Percentiles rank a stretch among this genome's conserved stretches.
phyloP scores from a whole-genome alignment of 345 rosid species.

The Rhodamnia argentea region DNA sequence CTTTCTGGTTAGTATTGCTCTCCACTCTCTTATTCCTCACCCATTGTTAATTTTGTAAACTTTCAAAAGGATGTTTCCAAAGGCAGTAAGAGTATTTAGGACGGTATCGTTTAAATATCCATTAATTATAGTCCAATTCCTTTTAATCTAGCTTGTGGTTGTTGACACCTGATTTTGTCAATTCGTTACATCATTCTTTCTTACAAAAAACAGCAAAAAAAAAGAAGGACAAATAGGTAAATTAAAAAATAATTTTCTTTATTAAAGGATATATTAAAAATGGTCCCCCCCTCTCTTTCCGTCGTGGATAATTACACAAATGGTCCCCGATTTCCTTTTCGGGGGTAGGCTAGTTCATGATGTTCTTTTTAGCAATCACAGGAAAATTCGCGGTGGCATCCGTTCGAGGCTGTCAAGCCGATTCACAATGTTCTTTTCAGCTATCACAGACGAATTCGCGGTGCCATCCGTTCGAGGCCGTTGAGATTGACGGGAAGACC shows the following conservation, averaged over 20 bases:
- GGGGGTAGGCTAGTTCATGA: conserved; percentile 19
- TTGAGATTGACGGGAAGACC: conserved; percentile 17
- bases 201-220: too few relatives aligned
- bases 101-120: not conserved
- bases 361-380: too few relatives aligned
- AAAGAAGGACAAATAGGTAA: too few relatives aligned
- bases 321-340: too few relatives aligned
- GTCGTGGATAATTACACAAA: too few relatives aligned
- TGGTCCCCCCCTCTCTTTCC: too few relatives aligned
- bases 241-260: too few relatives aligned
- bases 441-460: conserved; percentile 41
- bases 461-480: conserved; percentile 61
- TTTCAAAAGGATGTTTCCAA: not conserved
- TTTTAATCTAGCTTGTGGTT: not conserved
- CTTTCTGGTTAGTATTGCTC: not conserved
- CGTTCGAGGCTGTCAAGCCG: too few relatives aligned
- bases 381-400: too few relatives aligned
- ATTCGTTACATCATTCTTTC: too few relatives aligned
- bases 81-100: not conserved
- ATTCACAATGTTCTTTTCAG: conserved; percentile 66
- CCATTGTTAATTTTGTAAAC: not conserved
- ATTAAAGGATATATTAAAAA: too few relatives aligned
- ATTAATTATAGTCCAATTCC: not conserved
- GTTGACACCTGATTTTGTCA: too few relatives aligned
- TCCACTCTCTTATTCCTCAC: not conserved